Evolutionary conservation across 2,329 filamentous ascomycete genomes (phyloP).

Genomic region (Xylariaceae sp.): DNA sequence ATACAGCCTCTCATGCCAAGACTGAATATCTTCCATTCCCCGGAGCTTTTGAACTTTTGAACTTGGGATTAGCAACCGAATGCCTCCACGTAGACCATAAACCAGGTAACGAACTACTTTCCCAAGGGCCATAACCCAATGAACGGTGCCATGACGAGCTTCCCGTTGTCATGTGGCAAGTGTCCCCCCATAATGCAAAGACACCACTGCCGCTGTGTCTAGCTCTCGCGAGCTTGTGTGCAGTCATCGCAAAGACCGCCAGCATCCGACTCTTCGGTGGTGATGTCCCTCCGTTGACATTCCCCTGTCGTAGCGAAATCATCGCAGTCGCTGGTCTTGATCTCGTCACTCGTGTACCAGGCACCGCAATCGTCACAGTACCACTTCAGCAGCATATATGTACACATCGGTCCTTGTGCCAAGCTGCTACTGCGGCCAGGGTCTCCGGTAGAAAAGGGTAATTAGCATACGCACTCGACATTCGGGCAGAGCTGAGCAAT

Average conservation of each 20-base stretch:
- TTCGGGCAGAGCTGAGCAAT: constrained; percentile 2
- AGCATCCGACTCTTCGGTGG: constrained; percentile 39
- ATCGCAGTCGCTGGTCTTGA: constrained; percentile 39
- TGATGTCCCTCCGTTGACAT: constrained; percentile 34
- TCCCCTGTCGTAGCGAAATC: constrained; percentile 31
- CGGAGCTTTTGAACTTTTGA: background rate
- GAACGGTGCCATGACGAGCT: background rate
- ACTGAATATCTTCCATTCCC: background rate
- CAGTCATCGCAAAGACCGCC: constrained; percentile 41
- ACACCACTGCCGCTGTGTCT: constrained; percentile 6
- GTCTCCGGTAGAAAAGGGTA: constrained; percentile 26
- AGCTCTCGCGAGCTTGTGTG: constrained; percentile 32
- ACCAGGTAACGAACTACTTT: constrained; percentile 6
- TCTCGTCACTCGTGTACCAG: constrained; percentile 44
- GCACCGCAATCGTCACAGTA: constrained; percentile 43
- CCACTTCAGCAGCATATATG: constrained; percentile 42
- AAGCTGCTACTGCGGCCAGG: constrained; percentile 8
- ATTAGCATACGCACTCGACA: constrained; percentile 20
- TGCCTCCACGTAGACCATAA: constrained; percentile 1
- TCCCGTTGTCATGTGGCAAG: background rate
- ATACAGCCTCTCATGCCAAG: background rate
- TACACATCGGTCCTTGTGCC: constrained; percentile 35
- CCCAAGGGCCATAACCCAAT: background rate
- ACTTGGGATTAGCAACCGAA: background rate
- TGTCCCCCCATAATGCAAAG: background rate